Percentiles rank a stretch among this genome's conserved stretches.
Evolutionary conservation across 768 basidiomycete genomes (phyloP).

Genomic region (Suillus cothurnatus): DNA sequence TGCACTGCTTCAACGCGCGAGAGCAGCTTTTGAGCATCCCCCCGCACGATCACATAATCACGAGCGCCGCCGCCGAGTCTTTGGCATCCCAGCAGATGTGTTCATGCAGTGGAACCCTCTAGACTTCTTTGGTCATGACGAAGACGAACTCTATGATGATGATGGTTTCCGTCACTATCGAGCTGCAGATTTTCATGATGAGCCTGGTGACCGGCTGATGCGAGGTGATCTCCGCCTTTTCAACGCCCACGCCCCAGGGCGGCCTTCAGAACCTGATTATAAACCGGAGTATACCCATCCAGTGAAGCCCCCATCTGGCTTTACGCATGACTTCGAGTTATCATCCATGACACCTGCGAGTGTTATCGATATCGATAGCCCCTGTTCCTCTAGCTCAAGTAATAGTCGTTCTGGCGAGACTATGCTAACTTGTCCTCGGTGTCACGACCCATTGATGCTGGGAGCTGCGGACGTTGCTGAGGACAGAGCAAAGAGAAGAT

Average conservation of each 20-base stretch:
- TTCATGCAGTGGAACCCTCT: constrained; percentile 33
- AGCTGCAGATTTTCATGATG: constrained; percentile 6
- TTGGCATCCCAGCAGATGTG: constrained; percentile 29
- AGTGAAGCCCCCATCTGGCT: constrained; percentile 54
- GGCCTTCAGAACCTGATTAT: constrained; percentile 45
- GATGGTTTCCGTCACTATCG: constrained; percentile 20
- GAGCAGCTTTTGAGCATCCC: constrained; percentile 21
- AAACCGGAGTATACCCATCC: constrained; percentile 68
- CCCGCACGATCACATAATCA: constrained; percentile 9
- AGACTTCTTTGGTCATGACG: constrained; percentile 20
- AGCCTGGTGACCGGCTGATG: not conserved
- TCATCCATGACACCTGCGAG: constrained; percentile 33
- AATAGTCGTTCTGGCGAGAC: constrained; percentile 33
- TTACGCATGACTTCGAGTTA: constrained; percentile 66
- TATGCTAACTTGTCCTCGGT: constrained; percentile 67
- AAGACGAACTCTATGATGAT: constrained; percentile 18
- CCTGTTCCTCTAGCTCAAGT: constrained; percentile 26
- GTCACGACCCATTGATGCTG: constrained; percentile 64
- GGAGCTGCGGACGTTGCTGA: constrained; percentile 49
- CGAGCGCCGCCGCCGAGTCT: constrained; percentile 16
- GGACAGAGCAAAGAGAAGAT: constrained; percentile 46
- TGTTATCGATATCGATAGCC: constrained; percentile 45
- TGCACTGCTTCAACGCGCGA: constrained; percentile 51
- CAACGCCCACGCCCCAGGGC: not conserved
- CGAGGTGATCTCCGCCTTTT: constrained; percentile 5